phyloP scores from a whole-genome alignment of 2,329 filamentous ascomycete species.

The Claviceps paspali region DNA sequence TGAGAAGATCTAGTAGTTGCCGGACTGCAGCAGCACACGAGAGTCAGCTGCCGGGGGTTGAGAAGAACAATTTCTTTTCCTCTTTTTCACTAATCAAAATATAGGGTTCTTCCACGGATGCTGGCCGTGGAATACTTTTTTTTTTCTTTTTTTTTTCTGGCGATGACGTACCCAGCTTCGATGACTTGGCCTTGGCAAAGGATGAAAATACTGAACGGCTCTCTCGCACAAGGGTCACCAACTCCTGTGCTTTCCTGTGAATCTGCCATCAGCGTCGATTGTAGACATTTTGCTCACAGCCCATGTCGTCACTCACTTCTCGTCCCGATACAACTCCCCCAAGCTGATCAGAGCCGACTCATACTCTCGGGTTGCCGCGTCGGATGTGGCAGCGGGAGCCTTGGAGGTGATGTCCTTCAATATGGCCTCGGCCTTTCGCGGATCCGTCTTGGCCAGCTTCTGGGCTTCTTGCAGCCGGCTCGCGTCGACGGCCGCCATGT shows the following conservation, averaged over 20 bases:
- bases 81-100: background rate
- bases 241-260: slow-evolving; percentile 58
- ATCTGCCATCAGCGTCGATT: slow-evolving; percentile 2
- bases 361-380: slow-evolving; percentile 80
- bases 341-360: slow-evolving; percentile 77
- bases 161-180: slow-evolving; percentile 67
- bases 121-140: background rate
- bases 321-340: slow-evolving; percentile 84
- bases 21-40: slow-evolving; percentile 48
- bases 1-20: slow-evolving; percentile 90
- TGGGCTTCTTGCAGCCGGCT: slow-evolving; percentile 74
- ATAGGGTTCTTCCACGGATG: too few relatives aligned
- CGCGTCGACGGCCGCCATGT: slow-evolving; percentile 44
- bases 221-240: slow-evolving; percentile 79
- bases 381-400: slow-evolving; percentile 66
- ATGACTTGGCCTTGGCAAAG: slow-evolving; percentile 97
- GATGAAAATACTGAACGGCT: slow-evolving; percentile 84
- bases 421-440: slow-evolving; percentile 68
- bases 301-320: slow-evolving; percentile 47
- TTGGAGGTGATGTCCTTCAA: slow-evolving; percentile 84
- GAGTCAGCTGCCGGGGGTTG: slow-evolving; percentile 1
- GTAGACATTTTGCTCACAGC: too few relatives aligned
- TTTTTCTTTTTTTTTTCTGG: background rate
- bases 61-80: too few relatives aligned
- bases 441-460: slow-evolving; percentile 65